phyloP scores from a whole-genome alignment of 176 grass and related monocot genomes.

The Zoysia pacifica region DNA sequence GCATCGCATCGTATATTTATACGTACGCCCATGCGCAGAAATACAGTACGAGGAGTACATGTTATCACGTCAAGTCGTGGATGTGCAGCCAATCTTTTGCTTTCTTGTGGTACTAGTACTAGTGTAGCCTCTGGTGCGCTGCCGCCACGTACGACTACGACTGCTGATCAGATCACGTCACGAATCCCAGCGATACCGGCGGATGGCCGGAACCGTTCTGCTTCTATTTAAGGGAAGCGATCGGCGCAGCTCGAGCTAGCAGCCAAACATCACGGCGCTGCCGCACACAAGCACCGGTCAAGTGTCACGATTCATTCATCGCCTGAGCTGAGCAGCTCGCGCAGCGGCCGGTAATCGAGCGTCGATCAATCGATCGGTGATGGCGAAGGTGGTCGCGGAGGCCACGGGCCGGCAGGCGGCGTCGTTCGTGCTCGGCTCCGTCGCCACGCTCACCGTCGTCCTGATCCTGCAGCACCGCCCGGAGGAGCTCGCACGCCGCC shows the following conservation, averaged over 20 bases:
- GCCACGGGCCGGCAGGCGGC: slow-evolving; percentile 24
- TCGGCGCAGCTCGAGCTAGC: too few species aligned
- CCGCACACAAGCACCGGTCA: too few species aligned
- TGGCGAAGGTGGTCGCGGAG: slow-evolving; percentile 24
- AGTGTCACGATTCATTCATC: not conserved
- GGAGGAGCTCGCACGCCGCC: slow-evolving; percentile 1
- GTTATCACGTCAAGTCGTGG: too few species aligned
- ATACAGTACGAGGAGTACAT: not conserved
- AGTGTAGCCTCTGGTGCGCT: too few species aligned
- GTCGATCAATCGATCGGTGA: not conserved
- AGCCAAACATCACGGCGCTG: too few species aligned
- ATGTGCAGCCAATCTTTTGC: too few species aligned
- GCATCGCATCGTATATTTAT: not conserved
- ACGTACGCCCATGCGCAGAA: not conserved
- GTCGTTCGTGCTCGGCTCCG: slow-evolving; percentile 46
- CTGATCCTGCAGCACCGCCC: slow-evolving; percentile 40
- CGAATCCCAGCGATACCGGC: too few species aligned
- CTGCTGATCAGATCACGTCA: too few species aligned
- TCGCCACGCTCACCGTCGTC: slow-evolving; percentile 35
- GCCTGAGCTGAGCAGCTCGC: not conserved
- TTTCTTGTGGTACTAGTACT: too few species aligned
- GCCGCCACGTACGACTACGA: too few species aligned
- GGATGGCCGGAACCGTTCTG: too few species aligned
- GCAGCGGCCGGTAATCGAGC: not conserved
- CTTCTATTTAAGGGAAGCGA: too few species aligned